Percentiles rank a stretch among this genome's conserved stretches.
Evolutionary conservation across 2,329 filamentous ascomycete species (phyloP).

Genomic region (Hymenoscyphus linearis): DNA sequence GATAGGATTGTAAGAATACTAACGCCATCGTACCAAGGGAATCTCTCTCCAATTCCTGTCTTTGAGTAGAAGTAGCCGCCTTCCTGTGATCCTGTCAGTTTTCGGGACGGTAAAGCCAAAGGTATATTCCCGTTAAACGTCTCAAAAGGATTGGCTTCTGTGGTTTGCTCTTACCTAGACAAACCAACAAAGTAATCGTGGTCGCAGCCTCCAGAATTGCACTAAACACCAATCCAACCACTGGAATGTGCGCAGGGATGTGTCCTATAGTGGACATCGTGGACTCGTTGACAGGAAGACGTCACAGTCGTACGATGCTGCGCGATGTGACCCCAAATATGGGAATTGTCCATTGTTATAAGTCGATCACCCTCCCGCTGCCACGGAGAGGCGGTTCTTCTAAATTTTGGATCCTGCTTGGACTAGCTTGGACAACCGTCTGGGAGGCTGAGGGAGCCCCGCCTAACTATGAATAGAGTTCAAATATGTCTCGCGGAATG

Average conservation of each 20-base stretch:
- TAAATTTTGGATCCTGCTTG: background rate
- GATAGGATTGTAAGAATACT: background rate
- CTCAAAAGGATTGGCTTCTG: background rate
- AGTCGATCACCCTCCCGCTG: background rate
- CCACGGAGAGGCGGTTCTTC: background rate
- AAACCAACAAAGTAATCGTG: conserved; percentile 15
- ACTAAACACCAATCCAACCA: conserved; percentile 18
- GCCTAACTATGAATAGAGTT: background rate
- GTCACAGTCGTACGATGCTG: background rate
- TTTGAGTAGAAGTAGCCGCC: background rate
- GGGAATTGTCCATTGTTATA: background rate
- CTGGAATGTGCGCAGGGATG: conserved; percentile 32
- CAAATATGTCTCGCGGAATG: background rate
- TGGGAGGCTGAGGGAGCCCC: background rate
- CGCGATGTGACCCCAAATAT: background rate
- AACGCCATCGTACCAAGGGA: conserved; percentile 20
- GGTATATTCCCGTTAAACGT: no score
- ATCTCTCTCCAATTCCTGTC: conserved; percentile 12
- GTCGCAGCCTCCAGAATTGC: conserved; percentile 14
- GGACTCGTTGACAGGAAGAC: background rate
- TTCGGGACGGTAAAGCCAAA: background rate
- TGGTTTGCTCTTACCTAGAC: conserved; percentile 15
- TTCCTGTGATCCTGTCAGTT: conserved; percentile 2
- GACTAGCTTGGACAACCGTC: background rate
- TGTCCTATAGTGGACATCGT: conserved; percentile 1